phyloP scores from a whole-genome alignment of 306 rosid species.

The Dryas octopetala region DNA sequence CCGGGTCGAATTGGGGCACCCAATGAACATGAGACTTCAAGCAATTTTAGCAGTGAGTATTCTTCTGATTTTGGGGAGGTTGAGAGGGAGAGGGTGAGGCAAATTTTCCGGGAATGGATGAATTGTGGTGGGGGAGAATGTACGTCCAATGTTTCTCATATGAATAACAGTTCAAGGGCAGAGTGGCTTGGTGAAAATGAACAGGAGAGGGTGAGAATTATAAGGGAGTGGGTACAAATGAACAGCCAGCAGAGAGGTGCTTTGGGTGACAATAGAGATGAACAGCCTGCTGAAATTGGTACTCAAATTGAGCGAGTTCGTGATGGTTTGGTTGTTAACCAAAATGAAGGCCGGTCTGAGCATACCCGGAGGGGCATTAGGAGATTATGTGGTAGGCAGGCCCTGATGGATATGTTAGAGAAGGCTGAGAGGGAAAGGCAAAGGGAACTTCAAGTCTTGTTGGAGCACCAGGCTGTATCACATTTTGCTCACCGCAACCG shows the following conservation, averaged over 20 bases:
- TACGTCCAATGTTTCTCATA: conserved; percentile 45
- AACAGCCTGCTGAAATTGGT: conserved; percentile 57
- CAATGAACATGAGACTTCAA: conserved; percentile 60
- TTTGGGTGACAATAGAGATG: conserved; percentile 58
- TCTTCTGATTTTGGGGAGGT: conserved; percentile 69
- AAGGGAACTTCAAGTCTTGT: conserved; percentile 67
- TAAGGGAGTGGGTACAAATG: conserved; percentile 82
- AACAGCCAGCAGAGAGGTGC: conserved; percentile 71
- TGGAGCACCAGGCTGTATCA: conserved; percentile 68
- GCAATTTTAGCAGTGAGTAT: conserved; percentile 54
- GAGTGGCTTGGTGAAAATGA: conserved; percentile 82
- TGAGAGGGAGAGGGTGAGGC: conserved; percentile 92
- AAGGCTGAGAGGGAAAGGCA: conserved; percentile 79
- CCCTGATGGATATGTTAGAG: conserved; percentile 86
- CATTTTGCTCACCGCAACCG: conserved; percentile 94
- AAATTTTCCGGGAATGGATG: conserved; percentile 90
- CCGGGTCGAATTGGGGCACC: conserved; percentile 61
- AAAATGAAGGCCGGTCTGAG: conserved; percentile 60
- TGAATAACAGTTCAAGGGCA: conserved; percentile 52
- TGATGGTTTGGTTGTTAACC: conserved; percentile 63
- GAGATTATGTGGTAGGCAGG: conserved; percentile 83
- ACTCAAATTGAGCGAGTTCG: conserved; percentile 54
- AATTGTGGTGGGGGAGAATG: conserved; percentile 59
- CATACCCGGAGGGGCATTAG: conserved; percentile 71
- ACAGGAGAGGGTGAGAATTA: conserved; percentile 81